Evolutionary conservation across 805 yeast species (phyloP).

Genomic region (Kazachstania bromeliacearum): DNA sequence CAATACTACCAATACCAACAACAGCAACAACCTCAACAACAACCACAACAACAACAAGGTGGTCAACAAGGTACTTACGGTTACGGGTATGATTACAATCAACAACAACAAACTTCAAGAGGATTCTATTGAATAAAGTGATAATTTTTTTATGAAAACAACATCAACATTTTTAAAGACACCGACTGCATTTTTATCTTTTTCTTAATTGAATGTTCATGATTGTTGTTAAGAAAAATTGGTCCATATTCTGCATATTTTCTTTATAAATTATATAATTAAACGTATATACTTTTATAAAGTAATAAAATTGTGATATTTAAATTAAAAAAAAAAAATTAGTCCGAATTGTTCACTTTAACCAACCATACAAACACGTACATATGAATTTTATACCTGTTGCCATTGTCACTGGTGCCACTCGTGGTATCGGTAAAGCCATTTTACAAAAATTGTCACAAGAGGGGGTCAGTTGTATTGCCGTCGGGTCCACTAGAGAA

Average conservation of each 20-base stretch:
- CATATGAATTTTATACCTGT: slow-evolving; percentile 15
- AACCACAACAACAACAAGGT: slow-evolving; percentile 21
- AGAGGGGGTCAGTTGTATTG: slow-evolving; percentile 21
- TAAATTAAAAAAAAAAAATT: background rate
- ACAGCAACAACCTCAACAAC: slow-evolving; percentile 26
- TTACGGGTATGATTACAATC: too few species aligned
- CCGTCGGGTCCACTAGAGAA: slow-evolving; percentile 18
- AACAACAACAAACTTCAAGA: too few species aligned
- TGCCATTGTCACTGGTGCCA: slow-evolving; percentile 35
- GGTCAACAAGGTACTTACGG: slow-evolving; percentile 12
- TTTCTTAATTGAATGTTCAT: too few species aligned
- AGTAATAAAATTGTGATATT: background rate
- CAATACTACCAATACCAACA: slow-evolving; percentile 25
- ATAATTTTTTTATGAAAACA: too few species aligned
- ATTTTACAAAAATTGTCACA: slow-evolving; percentile 23
- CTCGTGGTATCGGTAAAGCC: slow-evolving; percentile 35
- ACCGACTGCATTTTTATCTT: too few species aligned
- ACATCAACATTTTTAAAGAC: too few species aligned
- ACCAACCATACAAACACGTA: background rate
- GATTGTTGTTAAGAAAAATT: background rate
- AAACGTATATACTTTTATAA: background rate
- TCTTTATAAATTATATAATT: background rate
- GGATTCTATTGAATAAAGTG: too few species aligned
- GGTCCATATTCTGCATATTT: background rate
- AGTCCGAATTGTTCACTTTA: background rate